A percentile compares a stretch with the other conserved stretches of the same genome.
Evolutionary conservation across 1,284 basidiomycete genomes (phyloP).

Genomic region (Ustilago shanxiensis): DNA sequence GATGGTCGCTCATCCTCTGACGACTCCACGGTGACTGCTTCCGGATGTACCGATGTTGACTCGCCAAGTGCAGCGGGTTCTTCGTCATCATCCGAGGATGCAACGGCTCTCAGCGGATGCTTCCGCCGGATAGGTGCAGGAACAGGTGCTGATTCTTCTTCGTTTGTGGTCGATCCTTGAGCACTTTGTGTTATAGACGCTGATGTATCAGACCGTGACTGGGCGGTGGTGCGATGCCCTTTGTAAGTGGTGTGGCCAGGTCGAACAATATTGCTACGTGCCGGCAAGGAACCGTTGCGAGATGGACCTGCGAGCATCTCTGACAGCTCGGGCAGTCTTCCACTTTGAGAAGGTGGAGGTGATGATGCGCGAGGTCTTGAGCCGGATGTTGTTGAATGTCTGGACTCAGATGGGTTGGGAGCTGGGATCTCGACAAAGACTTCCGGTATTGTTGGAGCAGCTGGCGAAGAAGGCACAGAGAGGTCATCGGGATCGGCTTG

Average conservation of each 20-base stretch:
- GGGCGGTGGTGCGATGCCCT: slow-evolving; percentile 17
- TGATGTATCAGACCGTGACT: not conserved
- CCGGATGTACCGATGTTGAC: not conserved
- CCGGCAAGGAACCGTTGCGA: slow-evolving; percentile 4
- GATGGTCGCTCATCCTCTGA: slow-evolving; percentile 41
- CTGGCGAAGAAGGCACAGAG: slow-evolving; percentile 21
- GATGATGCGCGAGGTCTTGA: slow-evolving; percentile 8
- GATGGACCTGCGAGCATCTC: slow-evolving; percentile 23
- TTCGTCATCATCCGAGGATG: slow-evolving; percentile 24
- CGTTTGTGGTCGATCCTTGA: slow-evolving; percentile 13
- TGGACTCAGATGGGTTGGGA: not conserved
- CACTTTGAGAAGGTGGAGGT: slow-evolving; percentile 32
- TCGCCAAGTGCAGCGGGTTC: not conserved
- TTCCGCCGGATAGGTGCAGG: slow-evolving; percentile 21
- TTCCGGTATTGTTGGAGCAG: slow-evolving; percentile 8
- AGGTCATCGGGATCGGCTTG: slow-evolving; percentile 34
- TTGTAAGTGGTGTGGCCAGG: slow-evolving; percentile 28
- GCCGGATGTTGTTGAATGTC: not conserved
- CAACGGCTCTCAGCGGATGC: slow-evolving; percentile 20
- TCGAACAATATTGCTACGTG: not conserved
- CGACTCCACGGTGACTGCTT: slow-evolving; percentile 26
- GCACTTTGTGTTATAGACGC: not conserved
- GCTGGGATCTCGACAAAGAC: slow-evolving; percentile 36
- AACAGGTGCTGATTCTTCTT: slow-evolving; percentile 15
- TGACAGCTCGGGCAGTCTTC: slow-evolving; percentile 30